phyloP scores from a whole-genome alignment of 306 rosid genomes.

The Casuarina equisetifolia region DNA sequence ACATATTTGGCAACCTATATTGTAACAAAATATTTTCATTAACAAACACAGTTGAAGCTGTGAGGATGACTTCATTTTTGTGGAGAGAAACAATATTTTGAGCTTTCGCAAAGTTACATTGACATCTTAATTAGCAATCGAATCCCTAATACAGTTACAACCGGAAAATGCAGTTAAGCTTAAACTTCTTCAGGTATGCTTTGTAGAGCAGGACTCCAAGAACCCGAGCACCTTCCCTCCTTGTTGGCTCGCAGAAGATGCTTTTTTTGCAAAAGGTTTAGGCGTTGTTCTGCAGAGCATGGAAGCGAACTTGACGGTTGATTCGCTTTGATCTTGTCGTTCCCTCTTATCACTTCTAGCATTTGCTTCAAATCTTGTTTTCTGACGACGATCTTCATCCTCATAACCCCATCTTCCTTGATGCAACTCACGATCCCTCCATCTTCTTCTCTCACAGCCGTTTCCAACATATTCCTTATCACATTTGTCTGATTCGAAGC shows the following conservation, averaged over 20 bases:
- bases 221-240: constrained; percentile 20
- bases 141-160: not conserved
- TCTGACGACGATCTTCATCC: constrained; percentile 53
- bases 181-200: constrained; percentile 44
- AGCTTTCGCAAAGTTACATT: not conserved
- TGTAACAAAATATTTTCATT: not conserved
- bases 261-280: constrained; percentile 27
- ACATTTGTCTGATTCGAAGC: constrained; percentile 24
- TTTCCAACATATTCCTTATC: constrained; percentile 25
- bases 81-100: not conserved
- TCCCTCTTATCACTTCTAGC: constrained; percentile 28
- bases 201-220: constrained; percentile 45
- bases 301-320: not conserved
- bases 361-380: constrained; percentile 49
- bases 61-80: not conserved
- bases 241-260: constrained; percentile 19
- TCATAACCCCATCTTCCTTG: constrained; percentile 48
- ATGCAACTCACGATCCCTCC: constrained; percentile 30
- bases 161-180: not conserved
- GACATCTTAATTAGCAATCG: not conserved
- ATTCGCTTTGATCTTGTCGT: not conserved
- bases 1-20: too few species aligned
- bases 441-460: constrained; percentile 23
- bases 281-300: constrained; percentile 28
- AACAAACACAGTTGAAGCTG: not conserved